Evolutionary conservation across 1,284 basidiomycete genomes (phyloP), one percentile per base, ranked within the genome.

Genomic region (Ceratobasidium sp.): DNA sequence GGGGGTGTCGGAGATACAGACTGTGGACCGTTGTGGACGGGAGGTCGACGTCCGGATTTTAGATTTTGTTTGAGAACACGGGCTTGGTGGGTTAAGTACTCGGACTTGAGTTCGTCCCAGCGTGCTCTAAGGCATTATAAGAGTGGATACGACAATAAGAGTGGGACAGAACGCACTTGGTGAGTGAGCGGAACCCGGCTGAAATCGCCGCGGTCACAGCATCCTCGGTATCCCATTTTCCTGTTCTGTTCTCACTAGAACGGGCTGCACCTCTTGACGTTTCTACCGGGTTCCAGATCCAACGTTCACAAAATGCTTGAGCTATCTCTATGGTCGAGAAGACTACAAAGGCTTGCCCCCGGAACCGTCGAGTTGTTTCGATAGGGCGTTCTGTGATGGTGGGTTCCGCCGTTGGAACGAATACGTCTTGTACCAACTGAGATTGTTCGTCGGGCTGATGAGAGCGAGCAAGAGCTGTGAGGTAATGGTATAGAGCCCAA

Each of bases 21-120:
- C 33, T 44, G 68, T 12, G 33, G 33, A 4, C 10, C 13, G 54
- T 0, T 65, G 46, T 67, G 44, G 17, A 26, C 15, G 50, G 65
- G 48, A 13, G 33, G 59, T 1, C 26, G 44, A 28, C 17, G 65
- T 48, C 28, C 65, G 17, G 15, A 46, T 33, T 2, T 48, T n/a
- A 26, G 52, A 26, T 5, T 48, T 65, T 50, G 66, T 59, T 71
- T 64, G 28, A 48, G 77, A 40, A 38, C 46, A 10, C 57, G 67
- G 74, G 68, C 86, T 56, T 90, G 89, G 81, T 91, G 89, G 0
- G 84, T 81, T n/a, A 91, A 83, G 82, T 94, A 94, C 81, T 93
- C 90, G 1, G 88, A 86, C 74, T 90, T 90, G 46, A 93, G 83
- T 59, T 84, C 81, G 17, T 90, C 88, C 92, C 93, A 94, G n/a